Evolutionary conservation across 1,139 yeast genomes (phyloP), one percentile per base, ranked within the genome.

Genomic region (Diutina mesorugosa): DNA sequence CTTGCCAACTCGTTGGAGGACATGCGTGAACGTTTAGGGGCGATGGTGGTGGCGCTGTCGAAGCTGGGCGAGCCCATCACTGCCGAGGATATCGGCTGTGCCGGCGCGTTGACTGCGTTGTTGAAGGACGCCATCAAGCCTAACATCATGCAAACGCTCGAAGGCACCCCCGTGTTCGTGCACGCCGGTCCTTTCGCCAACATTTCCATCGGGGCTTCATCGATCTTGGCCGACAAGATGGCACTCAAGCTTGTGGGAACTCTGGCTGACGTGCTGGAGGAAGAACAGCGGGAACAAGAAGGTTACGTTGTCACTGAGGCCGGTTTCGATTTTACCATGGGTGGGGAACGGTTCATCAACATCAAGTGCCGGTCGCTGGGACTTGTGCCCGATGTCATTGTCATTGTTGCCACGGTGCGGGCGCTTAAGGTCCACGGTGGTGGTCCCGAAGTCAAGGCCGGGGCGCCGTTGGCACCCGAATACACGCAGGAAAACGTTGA

Each of bases 121-220:
- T 81, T 93, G 77, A 91, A 90, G 76, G 99, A 93, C 69, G 97
- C 99, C 50, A 87, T 93, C 68, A 91, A 93, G 77, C 99, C 99
- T 63, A 93, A 91, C 70, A 76, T 93, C 67, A 93, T 93, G 99
- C 99, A 93, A 75, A 90, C 98, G 56, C 80, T 93, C 64, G 99
- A 93, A 74, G 99, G 99, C 61, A 90, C 98, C 32, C 99, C 99
- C 47, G 99, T 93, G 52, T 85, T 93, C 65, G 97, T 93, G 56
- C 99, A 93, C 69, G 98, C 98, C 59, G 99, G 99, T 62, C 99
- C 99, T 56, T 93, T 93, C 69, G 99, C 99, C 64, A 93, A 93
- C 72, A 93, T 93, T 63, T 89, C 97, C 54, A 93, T 93, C 68
- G 99, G 98, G 67, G 97, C 98, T 8, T 85, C 90, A 61, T 91